Evolutionary conservation across 805 yeast species (phyloP).

Genomic region (Myxozyma neotropica): DNA sequence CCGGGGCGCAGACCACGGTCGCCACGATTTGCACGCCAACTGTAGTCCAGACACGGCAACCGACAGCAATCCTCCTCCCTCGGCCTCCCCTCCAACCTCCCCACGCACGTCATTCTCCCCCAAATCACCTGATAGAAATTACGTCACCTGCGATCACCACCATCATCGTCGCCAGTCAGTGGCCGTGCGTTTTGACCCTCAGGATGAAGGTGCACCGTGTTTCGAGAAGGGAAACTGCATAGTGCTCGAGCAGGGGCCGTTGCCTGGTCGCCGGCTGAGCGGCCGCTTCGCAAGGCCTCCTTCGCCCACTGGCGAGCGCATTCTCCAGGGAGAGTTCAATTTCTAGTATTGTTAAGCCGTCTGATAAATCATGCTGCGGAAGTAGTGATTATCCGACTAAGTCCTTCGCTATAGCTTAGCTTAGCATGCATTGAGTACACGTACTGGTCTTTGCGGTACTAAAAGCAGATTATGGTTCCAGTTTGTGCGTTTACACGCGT

Average conservation of each 20-base stretch:
- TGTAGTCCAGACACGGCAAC: not conserved
- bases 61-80: not conserved
- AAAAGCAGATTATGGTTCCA: not conserved
- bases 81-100: not conserved
- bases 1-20: not conserved
- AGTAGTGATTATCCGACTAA: not conserved
- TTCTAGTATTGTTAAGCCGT: constrained; percentile 20
- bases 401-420: no score
- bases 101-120: constrained; percentile 1
- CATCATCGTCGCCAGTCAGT: constrained; percentile 39
- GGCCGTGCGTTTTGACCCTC: constrained; percentile 38
- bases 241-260: constrained; percentile 14
- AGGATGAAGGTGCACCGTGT: constrained; percentile 22
- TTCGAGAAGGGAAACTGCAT: not conserved
- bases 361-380: not conserved
- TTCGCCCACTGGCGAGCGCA: constrained; percentile 42
- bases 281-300: constrained; percentile 39
- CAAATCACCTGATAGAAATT: not conserved
- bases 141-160: constrained; percentile 34
- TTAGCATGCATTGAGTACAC: not conserved
- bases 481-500: not conserved
- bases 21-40: not conserved
- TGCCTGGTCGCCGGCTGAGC: constrained; percentile 14
- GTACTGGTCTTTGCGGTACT: not conserved
- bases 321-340: constrained; percentile 42